phyloP scores from a whole-genome alignment of 805 yeast genomes.

The Maudiozyma bulderi region DNA sequence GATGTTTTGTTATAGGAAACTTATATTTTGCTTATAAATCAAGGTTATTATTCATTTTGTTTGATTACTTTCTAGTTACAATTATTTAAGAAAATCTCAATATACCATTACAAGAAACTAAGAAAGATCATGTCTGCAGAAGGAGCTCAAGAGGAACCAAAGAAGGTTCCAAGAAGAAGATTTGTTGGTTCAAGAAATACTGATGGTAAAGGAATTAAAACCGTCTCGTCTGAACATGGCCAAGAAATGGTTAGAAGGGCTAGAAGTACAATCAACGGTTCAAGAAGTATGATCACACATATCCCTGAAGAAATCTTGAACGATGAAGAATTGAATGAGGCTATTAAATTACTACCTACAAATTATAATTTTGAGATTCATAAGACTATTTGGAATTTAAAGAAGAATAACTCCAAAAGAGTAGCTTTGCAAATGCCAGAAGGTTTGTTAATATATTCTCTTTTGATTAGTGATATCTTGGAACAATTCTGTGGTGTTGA shows the following conservation, averaged over 20 bases:
- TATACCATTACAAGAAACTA: too few relatives aligned
- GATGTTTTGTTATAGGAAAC: too few relatives aligned
- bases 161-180: constrained; percentile 37
- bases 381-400: constrained; percentile 89
- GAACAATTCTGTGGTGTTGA: constrained; percentile 86
- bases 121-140: neutral
- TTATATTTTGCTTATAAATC: too few relatives aligned
- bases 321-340: constrained; percentile 74
- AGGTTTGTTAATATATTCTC: constrained; percentile 79
- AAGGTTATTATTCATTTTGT: too few relatives aligned
- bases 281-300: constrained; percentile 66
- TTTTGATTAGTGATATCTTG: constrained; percentile 82
- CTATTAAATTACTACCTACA: constrained; percentile 71
- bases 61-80: too few relatives aligned
- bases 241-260: constrained; percentile 22
- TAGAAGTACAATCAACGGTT: constrained; percentile 23
- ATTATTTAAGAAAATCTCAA: too few relatives aligned
- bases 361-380: constrained; percentile 95
- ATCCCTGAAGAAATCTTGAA: constrained; percentile 79
- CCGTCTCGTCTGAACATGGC: constrained; percentile 12
- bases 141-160: neutral
- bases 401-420: constrained; percentile 60
- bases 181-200: constrained; percentile 50
- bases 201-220: constrained; percentile 17
- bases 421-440: constrained; percentile 98